phyloP scores from a whole-genome alignment of 169 alveolate genomes.

The Miamiensis avidus region DNA sequence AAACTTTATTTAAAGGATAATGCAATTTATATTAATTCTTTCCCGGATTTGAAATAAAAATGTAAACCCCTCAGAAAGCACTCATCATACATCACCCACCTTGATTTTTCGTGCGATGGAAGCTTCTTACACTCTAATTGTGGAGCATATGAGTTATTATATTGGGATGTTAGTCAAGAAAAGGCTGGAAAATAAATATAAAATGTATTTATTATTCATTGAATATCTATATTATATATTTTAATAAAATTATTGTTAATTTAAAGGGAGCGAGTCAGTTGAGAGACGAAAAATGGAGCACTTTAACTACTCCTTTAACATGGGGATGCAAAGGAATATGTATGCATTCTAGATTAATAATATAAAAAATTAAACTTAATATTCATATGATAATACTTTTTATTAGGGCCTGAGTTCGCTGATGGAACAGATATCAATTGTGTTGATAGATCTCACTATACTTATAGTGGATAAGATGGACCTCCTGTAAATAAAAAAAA shows the following conservation, averaged over 20 bases:
- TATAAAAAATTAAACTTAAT: not conserved
- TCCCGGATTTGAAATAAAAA: slow-evolving; percentile 55
- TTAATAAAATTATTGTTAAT: too few species aligned
- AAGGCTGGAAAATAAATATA: slow-evolving; percentile 69
- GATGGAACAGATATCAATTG: slow-evolving; percentile 73
- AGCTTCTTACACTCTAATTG: slow-evolving; percentile 71
- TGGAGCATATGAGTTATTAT: slow-evolving; percentile 72
- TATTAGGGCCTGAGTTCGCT: slow-evolving; percentile 67
- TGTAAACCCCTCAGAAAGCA: slow-evolving; percentile 63
- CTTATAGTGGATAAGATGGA: slow-evolving; percentile 20
- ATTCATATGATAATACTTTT: slow-evolving; percentile 38
- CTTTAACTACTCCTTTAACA: slow-evolving; percentile 82
- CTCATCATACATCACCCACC: slow-evolving; percentile 70
- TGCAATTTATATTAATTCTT: slow-evolving; percentile 58
- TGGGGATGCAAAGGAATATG: slow-evolving; percentile 83
- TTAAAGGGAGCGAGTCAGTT: slow-evolving; percentile 64
- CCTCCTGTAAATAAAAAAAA: slow-evolving; percentile 17
- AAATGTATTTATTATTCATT: slow-evolving; percentile 18
- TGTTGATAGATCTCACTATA: slow-evolving; percentile 63
- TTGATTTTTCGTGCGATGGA: slow-evolving; percentile 74
- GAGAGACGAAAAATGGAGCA: slow-evolving; percentile 78
- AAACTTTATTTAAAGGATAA: slow-evolving; percentile 29
- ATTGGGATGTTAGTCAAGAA: slow-evolving; percentile 41
- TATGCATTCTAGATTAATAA: not conserved
- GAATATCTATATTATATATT: too few species aligned